These are phyloP conservation scores for Ustilago nuda DNA, from an alignment of 1,284 basidiomycete genomes.

Conservation along the genomic window DNA sequence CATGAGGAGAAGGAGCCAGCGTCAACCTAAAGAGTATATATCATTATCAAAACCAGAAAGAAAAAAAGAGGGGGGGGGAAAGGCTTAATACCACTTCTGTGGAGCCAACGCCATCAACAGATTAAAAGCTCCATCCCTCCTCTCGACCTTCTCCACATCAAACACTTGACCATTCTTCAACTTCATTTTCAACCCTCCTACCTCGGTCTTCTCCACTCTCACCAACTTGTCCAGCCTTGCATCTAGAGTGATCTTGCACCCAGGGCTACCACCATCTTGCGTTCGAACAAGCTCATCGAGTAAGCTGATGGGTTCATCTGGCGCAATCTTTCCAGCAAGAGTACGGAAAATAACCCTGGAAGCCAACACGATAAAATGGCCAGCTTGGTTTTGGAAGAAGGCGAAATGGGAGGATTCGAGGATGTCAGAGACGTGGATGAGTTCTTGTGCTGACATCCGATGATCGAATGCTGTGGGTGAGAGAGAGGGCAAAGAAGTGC, in stretches of 20 bases:
- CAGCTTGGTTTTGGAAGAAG: slow-evolving; percentile 1
- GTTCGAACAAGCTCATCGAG: slow-evolving; percentile 13
- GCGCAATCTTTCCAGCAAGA: background rate
- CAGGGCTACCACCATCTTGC: background rate
- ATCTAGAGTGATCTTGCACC: slow-evolving; percentile 33
- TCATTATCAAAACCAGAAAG: too few species aligned
- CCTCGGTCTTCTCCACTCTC: slow-evolving; percentile 8
- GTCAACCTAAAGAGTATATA: too few species aligned
- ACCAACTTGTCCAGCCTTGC: slow-evolving; percentile 35
- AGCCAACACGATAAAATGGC: slow-evolving; percentile 29
- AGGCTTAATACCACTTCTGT: slow-evolving; percentile 34
- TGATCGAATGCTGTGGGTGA: slow-evolving; percentile 34
- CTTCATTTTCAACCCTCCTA: slow-evolving; percentile 16
- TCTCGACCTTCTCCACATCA: slow-evolving; percentile 12
- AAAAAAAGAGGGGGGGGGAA: too few species aligned
- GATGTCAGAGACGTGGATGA: slow-evolving; percentile 27
- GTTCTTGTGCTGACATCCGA: slow-evolving; percentile 24
- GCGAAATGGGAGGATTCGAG: slow-evolving; percentile 26
- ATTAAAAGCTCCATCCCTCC: slow-evolving; percentile 41
- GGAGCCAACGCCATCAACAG: slow-evolving; percentile 31
- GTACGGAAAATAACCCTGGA: slow-evolving; percentile 33
- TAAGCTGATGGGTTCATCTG: slow-evolving; percentile 9
- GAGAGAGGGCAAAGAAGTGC: slow-evolving; percentile 1
- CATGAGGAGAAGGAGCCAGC: too few species aligned
- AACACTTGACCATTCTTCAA: slow-evolving; percentile 31